phyloP scores from a whole-genome alignment of 129 eudicot species.

The Apium graveolens region DNA sequence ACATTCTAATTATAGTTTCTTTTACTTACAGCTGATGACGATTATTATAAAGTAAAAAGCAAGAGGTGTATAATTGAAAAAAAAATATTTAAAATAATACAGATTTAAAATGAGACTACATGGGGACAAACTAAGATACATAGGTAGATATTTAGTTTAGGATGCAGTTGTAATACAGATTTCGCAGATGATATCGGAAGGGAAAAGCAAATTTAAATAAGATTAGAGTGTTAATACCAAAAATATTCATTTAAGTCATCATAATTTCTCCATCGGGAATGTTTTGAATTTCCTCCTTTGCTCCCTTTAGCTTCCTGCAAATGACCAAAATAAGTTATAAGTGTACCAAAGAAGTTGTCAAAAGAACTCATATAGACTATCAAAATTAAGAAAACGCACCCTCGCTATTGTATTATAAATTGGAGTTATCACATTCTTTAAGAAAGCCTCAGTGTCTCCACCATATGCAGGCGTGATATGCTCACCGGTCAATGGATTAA shows the following conservation, averaged over 20 bases:
- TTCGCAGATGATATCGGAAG: slow-evolving; percentile 1
- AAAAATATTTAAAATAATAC: background rate
- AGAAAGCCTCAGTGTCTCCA: slow-evolving; percentile 71
- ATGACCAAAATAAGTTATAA: background rate
- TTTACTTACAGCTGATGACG: background rate
- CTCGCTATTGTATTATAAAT: slow-evolving; percentile 58
- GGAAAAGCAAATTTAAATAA: background rate
- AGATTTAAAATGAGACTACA: background rate
- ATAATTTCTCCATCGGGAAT: slow-evolving; percentile 87
- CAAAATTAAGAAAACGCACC: slow-evolving; percentile 27
- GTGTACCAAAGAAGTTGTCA: background rate
- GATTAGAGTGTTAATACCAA: slow-evolving; percentile 42
- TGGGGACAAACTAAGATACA: background rate
- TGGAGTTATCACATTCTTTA: slow-evolving; percentile 70
- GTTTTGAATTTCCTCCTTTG: slow-evolving; percentile 56
- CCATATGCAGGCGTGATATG: slow-evolving; percentile 73
- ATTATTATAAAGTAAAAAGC: background rate
- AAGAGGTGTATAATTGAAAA: background rate
- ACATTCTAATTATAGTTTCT: background rate
- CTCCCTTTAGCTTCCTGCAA: slow-evolving; percentile 65
- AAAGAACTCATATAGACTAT: background rate
- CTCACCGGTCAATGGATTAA: slow-evolving; percentile 60
- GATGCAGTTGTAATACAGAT: background rate
- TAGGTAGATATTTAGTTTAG: background rate
- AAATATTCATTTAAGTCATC: slow-evolving; percentile 92